Percentiles rank a stretch among this genome's conserved stretches.
These are phyloP conservation scores for Citropsis articulata DNA, from an alignment of 345 rosid species.

Conservation along the genomic window DNA sequence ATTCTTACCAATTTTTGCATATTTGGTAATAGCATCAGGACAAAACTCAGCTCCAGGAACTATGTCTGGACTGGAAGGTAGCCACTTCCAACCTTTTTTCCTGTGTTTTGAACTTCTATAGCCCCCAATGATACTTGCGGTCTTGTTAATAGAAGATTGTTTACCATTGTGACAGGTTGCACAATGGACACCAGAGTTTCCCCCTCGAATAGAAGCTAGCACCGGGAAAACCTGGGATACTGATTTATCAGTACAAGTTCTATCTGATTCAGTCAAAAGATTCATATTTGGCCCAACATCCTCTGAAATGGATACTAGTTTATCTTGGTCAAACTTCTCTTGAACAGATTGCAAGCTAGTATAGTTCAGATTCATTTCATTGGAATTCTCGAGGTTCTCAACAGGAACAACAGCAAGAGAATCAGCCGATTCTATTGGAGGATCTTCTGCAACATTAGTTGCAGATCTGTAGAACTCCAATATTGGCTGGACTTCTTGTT, in stretches of 20 bases:
- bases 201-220: constrained; percentile 24
- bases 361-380: not conserved
- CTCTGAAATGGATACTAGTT: not conserved
- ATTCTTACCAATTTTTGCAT: constrained; percentile 14
- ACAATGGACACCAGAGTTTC: constrained; percentile 20
- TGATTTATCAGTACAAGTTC: constrained; percentile 16
- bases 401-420: not conserved
- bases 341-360: not conserved
- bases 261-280: constrained; percentile 23
- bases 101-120: not conserved
- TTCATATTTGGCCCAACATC: constrained; percentile 13
- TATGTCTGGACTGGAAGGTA: constrained; percentile 29
- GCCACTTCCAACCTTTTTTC: constrained; percentile 33
- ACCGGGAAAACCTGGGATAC: constrained; percentile 23
- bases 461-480: constrained; percentile 15
- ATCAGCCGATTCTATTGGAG: constrained; percentile 13
- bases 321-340: constrained; percentile 14
- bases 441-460: not conserved
- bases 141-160: constrained; percentile 17
- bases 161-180: constrained; percentile 13
- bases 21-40: constrained; percentile 50
- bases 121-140: constrained; percentile 5
- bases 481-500: constrained; percentile 6
- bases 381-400: not conserved
- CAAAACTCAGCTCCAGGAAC: constrained; percentile 46